Evolutionary conservation across 2,329 filamentous ascomycete genomes (phyloP).

Genomic region (Ustilaginoidea virens): DNA sequence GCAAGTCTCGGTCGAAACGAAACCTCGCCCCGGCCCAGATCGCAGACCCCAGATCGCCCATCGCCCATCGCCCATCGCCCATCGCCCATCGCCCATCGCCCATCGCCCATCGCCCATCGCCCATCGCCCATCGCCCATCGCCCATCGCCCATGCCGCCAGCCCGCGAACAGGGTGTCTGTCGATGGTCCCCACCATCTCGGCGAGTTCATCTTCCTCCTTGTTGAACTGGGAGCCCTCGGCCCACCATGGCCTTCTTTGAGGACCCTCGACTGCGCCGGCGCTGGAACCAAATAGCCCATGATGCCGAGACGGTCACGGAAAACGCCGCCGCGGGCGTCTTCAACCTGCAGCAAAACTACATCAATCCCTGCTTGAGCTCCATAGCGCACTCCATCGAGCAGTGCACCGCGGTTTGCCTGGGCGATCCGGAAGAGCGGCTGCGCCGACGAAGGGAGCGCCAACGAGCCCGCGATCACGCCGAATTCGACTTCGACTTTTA

Average conservation of each 20-base stretch:
- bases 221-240: no score
- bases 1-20: no score
- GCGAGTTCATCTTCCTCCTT: conserved; percentile 7
- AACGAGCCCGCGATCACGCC: conserved; percentile 42
- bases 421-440: conserved; percentile 61
- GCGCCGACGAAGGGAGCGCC: conserved; percentile 51
- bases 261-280: conserved; percentile 82
- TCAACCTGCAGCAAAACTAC: conserved; percentile 76
- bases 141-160: no score
- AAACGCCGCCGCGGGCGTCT: conserved; percentile 80
- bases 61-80: no score
- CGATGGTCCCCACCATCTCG: conserved; percentile 1
- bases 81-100: no score
- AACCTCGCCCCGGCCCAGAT: no score
- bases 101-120: no score
- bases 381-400: conserved; percentile 50
- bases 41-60: no score
- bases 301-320: conserved; percentile 85
- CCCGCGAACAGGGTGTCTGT: no score
- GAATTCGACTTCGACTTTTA: conserved; percentile 94
- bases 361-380: conserved; percentile 65
- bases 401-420: conserved; percentile 55
- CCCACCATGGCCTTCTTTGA: conserved; percentile 44
- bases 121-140: no score
- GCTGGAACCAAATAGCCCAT: conserved; percentile 82